Conservation (phyloP, 148 eudicot species). For the Silene latifolia region DNA sequence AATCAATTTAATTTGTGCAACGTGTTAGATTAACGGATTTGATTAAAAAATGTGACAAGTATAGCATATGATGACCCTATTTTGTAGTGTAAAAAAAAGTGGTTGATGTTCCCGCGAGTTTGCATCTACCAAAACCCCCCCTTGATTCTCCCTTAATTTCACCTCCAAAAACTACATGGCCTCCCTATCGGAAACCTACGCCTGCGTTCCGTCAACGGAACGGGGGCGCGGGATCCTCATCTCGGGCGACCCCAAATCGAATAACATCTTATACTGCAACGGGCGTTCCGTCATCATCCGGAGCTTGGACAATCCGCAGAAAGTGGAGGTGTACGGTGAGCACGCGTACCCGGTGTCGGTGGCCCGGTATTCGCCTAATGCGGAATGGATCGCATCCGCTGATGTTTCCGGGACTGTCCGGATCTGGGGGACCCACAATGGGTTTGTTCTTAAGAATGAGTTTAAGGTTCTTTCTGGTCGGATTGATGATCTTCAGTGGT, state of each 20-base stretch:
- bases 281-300: conserved; percentile 85
- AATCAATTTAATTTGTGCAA: neutral
- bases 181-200: conserved; percentile 61
- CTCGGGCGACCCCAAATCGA: conserved; percentile 79
- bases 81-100: neutral
- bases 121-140: neutral
- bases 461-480: conserved; percentile 81
- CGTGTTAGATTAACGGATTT: conserved; percentile 1
- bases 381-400: conserved; percentile 95
- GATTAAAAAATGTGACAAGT: neutral
- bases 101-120: conserved; percentile 11
- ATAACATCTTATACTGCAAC: conserved; percentile 76
- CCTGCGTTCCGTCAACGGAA: conserved; percentile 88
- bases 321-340: conserved; percentile 64
- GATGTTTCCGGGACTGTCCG: conserved; percentile 79
- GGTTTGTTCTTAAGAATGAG: conserved; percentile 74
- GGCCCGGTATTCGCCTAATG: conserved; percentile 83
- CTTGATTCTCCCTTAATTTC: no score
- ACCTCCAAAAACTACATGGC: conserved; percentile 6
- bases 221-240: conserved; percentile 88
- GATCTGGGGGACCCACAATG: conserved; percentile 92
- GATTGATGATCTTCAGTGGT: conserved; percentile 95
- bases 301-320: conserved; percentile 57
- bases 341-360: conserved; percentile 83
- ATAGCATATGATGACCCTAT: neutral